Base-by-base conservation (phyloP, 1,284 basidiomycete species). In the Marasmius fiardii region DNA sequence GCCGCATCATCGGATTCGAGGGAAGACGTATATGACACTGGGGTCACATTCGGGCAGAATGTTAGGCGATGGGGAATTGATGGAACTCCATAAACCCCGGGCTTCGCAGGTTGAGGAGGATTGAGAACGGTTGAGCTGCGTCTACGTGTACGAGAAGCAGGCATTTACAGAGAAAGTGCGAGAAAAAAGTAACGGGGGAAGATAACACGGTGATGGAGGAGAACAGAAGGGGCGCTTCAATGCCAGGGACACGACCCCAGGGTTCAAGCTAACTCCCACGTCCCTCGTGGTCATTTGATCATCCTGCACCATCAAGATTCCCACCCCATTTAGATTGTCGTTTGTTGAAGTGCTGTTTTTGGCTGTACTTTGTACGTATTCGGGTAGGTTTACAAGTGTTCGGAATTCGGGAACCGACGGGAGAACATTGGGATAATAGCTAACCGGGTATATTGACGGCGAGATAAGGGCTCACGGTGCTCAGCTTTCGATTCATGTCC, bases 31-130 rank as follows among this genome's bases (percentile, higher is more conserved):
- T 78, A 89, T 0, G 83, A 82, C 1, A 76, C 75, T 0, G 86
- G 86, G 0, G 87, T 89, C 5, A 89, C 77, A 61, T 88, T 89
- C 43, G 86, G 86, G 0, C 86, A 86, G 57, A 89, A 89, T 2
- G 83, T 86, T 37, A 88, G 80, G 10, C 77, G 77, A 23, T 79
- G 76, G 12, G 76, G 73, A 0, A 76, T 72, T 4, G 74, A 49
- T 18, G 47, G 47, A 16, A 49, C 47, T 33, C 80, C 82, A 60
- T 85, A 85, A 59, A 78, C 76, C 23, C 83, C 83, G 12, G 84
- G 69, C 61, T 80, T 84, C 50, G 80, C 77, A 31, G 64, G 64
- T 41, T 63, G 1, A 35, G 39, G 39, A 41, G 39, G 39, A n/a
- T 41, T 41, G 39, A 41, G 39, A 20, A 20, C n/a, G n/a, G n/a